Conservation (phyloP, 192 early-diverging fungal genomes). For the Linnemannia hyalina region DNA sequence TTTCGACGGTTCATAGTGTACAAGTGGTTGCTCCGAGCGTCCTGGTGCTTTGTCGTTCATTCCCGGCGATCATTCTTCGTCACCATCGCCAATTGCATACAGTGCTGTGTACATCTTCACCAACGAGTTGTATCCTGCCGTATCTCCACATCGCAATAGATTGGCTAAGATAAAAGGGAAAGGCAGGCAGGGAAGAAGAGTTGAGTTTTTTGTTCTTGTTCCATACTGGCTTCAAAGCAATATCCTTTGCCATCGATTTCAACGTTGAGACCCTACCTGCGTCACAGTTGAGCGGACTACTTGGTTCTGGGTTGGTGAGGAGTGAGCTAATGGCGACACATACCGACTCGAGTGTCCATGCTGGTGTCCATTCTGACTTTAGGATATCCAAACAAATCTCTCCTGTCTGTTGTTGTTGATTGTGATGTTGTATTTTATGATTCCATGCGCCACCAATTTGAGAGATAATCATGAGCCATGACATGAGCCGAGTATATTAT, state of each 20-base stretch:
- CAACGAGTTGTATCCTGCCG: slow-evolving; percentile 87
- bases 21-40: slow-evolving; percentile 6
- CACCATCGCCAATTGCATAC: slow-evolving; percentile 65
- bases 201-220: not conserved
- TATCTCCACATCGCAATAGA: slow-evolving; percentile 89
- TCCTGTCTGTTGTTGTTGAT: slow-evolving; percentile 73
- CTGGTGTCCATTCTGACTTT: slow-evolving; percentile 94
- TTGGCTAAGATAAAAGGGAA: slow-evolving; percentile 70
- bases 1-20: not conserved
- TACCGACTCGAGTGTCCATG: slow-evolving; percentile 92
- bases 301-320: slow-evolving; percentile 88
- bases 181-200: not conserved
- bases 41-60: not conserved
- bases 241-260: not conserved
- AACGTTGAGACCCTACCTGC: slow-evolving; percentile 57
- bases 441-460: slow-evolving; percentile 6
- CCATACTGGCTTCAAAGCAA: not conserved
- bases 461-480: not conserved
- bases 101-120: slow-evolving; percentile 88
- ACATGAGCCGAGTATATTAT: not conserved
- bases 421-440: not conserved
- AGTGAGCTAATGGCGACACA: slow-evolving; percentile 87
- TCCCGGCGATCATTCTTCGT: not conserved
- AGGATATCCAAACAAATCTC: slow-evolving; percentile 98
- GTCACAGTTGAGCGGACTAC: slow-evolving; percentile 95